Percentiles rank a stretch among this genome's conserved stretches.
These are phyloP conservation scores for Aspergillus nidulans DNA, from an alignment of 495 filamentous ascomycete species.

Conservation along the genomic window DNA sequence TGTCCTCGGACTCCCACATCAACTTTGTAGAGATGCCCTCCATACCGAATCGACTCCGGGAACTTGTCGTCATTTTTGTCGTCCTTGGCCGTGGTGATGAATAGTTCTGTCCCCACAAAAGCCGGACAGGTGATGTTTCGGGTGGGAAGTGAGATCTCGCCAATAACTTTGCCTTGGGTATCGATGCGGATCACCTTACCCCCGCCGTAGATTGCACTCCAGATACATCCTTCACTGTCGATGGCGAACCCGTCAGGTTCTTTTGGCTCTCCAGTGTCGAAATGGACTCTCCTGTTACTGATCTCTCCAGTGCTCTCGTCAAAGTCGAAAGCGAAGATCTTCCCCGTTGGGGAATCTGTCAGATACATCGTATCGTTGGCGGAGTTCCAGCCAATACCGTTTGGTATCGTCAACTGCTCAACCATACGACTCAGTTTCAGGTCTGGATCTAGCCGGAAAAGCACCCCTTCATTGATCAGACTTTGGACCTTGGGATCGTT, in stretches of 20 bases:
- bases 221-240: conserved; percentile 67
- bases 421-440: conserved; percentile 56
- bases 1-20: conserved; percentile 62
- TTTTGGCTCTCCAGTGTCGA: conserved; percentile 38
- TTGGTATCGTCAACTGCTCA: conserved; percentile 71
- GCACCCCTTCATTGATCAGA: conserved; percentile 42
- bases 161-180: conserved; percentile 58
- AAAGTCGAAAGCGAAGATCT: conserved; percentile 74
- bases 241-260: conserved; percentile 74
- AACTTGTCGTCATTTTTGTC: conserved; percentile 46
- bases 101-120: conserved; percentile 71
- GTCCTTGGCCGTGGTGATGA: conserved; percentile 68
- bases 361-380: conserved; percentile 78
- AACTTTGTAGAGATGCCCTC: conserved; percentile 63
- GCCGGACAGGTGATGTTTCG: conserved; percentile 65
- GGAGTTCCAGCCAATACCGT: conserved; percentile 71
- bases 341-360: conserved; percentile 68
- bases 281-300: conserved; percentile 57
- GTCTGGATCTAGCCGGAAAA: conserved; percentile 64
- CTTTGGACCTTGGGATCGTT: conserved; percentile 56
- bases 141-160: conserved; percentile 63
- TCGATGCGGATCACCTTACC: conserved; percentile 63
- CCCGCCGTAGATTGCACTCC: conserved; percentile 75
- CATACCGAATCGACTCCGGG: conserved; percentile 55
- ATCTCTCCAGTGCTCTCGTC: conserved; percentile 56